A percentile compares a stretch with the other conserved stretches of the same genome.
phyloP scores from a whole-genome alignment of 805 yeast genomes.

The Scheffersomyces spartinae region DNA sequence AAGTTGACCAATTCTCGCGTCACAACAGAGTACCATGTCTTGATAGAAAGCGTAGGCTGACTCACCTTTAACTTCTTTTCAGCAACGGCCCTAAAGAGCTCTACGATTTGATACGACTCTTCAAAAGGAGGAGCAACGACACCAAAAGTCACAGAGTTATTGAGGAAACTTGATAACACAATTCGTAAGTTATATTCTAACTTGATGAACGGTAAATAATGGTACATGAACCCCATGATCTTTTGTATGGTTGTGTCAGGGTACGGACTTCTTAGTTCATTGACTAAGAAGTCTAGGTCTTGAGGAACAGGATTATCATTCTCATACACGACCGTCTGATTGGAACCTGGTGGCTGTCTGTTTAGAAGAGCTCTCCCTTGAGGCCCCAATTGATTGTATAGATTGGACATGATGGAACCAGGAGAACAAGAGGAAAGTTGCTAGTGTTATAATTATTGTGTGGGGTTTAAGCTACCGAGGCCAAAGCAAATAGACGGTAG shows the following conservation, averaged over 20 bases:
- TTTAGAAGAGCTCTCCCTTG: constrained; percentile 10
- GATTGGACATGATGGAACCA: neutral
- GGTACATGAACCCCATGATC: constrained; percentile 35
- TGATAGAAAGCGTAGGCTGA: constrained; percentile 30
- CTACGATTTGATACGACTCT: constrained; percentile 29
- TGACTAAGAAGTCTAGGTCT: constrained; percentile 36
- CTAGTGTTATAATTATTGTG: neutral
- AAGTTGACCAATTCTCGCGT: constrained; percentile 21
- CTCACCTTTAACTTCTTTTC: constrained; percentile 34
- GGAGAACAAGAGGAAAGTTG: neutral
- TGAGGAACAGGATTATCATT: constrained; percentile 18
- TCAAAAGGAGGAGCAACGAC: constrained; percentile 9
- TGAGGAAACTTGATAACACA: constrained; percentile 30
- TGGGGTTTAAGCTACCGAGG: too few species aligned
- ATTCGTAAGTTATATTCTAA: constrained; percentile 34
- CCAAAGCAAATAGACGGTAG: too few species aligned
- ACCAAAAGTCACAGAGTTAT: too few species aligned
- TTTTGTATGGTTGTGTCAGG: constrained; percentile 17
- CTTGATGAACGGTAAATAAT: constrained; percentile 40
- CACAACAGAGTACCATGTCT: constrained; percentile 24
- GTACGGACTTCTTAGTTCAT: constrained; percentile 32
- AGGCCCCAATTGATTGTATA: constrained; percentile 8
- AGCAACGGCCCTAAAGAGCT: constrained; percentile 32
- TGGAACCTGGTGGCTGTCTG: neutral
- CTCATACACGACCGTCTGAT: neutral